phyloP scores from a whole-genome alignment of 805 yeast species.

The Metschnikowia santaceciliae region DNA sequence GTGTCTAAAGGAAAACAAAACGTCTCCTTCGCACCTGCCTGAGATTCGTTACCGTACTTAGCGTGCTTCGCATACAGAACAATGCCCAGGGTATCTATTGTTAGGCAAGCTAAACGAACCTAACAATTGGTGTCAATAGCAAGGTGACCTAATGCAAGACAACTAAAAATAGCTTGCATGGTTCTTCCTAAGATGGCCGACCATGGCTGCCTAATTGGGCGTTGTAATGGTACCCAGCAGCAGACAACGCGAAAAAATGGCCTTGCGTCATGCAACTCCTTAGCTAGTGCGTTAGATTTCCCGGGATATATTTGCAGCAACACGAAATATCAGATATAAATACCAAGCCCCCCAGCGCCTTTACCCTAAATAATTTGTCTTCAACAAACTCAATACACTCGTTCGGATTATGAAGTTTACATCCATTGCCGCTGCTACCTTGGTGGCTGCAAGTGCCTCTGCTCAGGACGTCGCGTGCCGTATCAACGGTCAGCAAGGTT shows the following conservation, averaged over 20 bases:
- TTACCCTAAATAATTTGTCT: not conserved
- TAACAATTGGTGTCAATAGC: too few relatives aligned
- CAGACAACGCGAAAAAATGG: not conserved
- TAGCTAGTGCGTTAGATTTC: not conserved
- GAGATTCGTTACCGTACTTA: not conserved
- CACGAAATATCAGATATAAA: not conserved
- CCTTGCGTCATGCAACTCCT: not conserved
- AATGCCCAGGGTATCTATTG: not conserved
- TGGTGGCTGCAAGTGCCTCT: slow-evolving; percentile 20
- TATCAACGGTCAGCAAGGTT: slow-evolving; percentile 30
- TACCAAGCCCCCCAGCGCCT: not conserved
- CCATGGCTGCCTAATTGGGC: not conserved
- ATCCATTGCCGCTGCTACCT: slow-evolving; percentile 20
- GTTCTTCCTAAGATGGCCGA: not conserved
- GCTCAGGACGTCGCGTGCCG: slow-evolving; percentile 37
- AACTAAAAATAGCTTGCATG: too few relatives aligned
- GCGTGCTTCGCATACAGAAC: not conserved
- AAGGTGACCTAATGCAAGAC: too few relatives aligned
- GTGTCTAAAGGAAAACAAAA: not conserved
- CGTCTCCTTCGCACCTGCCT: not conserved
- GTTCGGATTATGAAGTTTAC: slow-evolving; percentile 18
- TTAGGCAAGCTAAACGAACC: not conserved
- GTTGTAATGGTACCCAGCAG: not conserved
- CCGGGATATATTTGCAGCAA: slow-evolving; percentile 1
- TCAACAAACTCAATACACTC: slow-evolving; percentile 8